Base-by-base conservation (phyloP, 163 green algal species). In the Volvox carteri region DNA sequence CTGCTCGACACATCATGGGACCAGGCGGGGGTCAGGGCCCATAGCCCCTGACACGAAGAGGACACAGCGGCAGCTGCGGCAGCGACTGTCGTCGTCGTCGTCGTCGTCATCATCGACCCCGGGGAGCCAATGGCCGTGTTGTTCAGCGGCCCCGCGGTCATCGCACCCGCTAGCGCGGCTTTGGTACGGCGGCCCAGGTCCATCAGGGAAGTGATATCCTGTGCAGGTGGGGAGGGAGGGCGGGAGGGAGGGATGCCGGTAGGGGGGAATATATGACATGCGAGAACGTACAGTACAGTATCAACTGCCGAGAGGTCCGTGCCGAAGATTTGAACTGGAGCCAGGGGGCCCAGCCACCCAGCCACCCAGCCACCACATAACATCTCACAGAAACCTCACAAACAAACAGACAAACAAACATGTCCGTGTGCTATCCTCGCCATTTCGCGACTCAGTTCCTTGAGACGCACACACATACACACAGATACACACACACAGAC, bases 31-130 rank as follows among this genome's bases (percentile, higher is more conserved):
- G 56, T 73, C 35, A 60, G 23, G 25, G 81, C 70, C 92, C 92
- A 95, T 78, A 95, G 39, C 19, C 41, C 78, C 62, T 92, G 83
- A 88, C 90, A 93, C 33, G 56, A 73, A 37, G 86, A 39, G 4
- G 73, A 11, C 19, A 54, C 33, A 11, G 84, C 30, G 4, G 33
- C 11, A 4, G 33, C 67, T 25, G 67, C 30, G 12, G 67, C 67
- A 76, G 67, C 37, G 18, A 23, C 70, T 16, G 28, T 39, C 2
- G 39, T 21, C 25, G 11, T 39, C 70, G 56, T 37, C 0, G 70
- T 50, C 39, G 50, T 50, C 7, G 52, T 39, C 1, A 68, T 28
- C 84, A 87, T 87, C 44, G 25, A 30, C 5, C 3, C 44, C 3
- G 65, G n/a, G n/a, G n/a, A n/a, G n/a, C n/a, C n/a, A n/a, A n/a